phyloP scores from a whole-genome alignment of 352 stramenopile genomes.

The Phytophthora nicotianae region DNA sequence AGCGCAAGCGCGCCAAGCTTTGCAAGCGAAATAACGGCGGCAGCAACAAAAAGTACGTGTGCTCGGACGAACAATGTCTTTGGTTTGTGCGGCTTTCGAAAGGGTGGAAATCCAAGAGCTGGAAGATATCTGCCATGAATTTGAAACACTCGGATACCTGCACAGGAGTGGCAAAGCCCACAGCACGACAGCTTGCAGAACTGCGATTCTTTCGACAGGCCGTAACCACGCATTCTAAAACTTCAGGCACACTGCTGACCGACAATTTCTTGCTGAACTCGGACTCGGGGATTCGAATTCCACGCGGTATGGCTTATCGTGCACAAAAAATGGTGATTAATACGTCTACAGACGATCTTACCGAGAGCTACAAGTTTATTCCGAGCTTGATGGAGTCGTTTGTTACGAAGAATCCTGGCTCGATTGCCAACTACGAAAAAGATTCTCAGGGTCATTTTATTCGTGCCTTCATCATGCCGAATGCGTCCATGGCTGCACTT shows the following conservation, averaged over 20 bases:
- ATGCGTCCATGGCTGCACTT: slow-evolving; percentile 50
- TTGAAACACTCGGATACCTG: slow-evolving; percentile 76
- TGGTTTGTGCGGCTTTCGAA: slow-evolving; percentile 87
- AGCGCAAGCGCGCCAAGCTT: slow-evolving; percentile 79
- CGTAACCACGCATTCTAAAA: slow-evolving; percentile 79
- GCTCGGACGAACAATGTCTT: slow-evolving; percentile 67
- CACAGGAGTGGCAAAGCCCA: slow-evolving; percentile 68
- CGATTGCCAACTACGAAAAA: slow-evolving; percentile 65
- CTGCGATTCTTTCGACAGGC: slow-evolving; percentile 81
- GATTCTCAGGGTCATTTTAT: slow-evolving; percentile 69
- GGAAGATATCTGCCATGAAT: slow-evolving; percentile 91
- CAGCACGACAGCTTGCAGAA: slow-evolving; percentile 74
- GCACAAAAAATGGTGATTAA: slow-evolving; percentile 70
- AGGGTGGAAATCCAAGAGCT: slow-evolving; percentile 87
- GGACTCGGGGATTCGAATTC: slow-evolving; percentile 68
- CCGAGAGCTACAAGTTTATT: slow-evolving; percentile 86
- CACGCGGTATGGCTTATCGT: slow-evolving; percentile 73
- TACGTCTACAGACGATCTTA: slow-evolving; percentile 73
- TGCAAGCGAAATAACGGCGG: slow-evolving; percentile 84
- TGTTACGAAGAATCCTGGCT: slow-evolving; percentile 72
- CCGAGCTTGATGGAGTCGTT: slow-evolving; percentile 76
- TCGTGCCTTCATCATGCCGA: slow-evolving; percentile 74
- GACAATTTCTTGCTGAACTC: slow-evolving; percentile 77
- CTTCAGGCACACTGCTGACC: slow-evolving; percentile 77
- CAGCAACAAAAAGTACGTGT: slow-evolving; percentile 89